phyloP scores from a whole-genome alignment of 2,329 filamentous ascomycete genomes.

The Colletotrichum sidae region DNA sequence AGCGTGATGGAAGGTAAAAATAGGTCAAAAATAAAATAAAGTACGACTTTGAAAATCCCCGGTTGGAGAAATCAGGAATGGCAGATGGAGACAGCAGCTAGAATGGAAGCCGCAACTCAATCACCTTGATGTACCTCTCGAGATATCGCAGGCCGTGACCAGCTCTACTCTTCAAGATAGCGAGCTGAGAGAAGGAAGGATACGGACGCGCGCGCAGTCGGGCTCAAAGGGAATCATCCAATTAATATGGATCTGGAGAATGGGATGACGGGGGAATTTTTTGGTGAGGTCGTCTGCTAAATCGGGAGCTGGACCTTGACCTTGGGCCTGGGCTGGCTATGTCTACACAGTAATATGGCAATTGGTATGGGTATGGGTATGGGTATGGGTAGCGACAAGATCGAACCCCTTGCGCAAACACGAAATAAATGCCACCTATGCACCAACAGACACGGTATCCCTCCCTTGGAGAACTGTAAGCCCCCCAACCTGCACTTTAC shows the following conservation, averaged over 20 bases:
- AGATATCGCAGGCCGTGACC: conserved; percentile 14
- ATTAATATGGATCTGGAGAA: conserved; percentile 35
- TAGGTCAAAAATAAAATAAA: conserved; percentile 18
- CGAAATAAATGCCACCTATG: conserved; percentile 39
- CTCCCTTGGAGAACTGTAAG: conserved; percentile 22
- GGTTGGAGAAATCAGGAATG: conserved; percentile 16
- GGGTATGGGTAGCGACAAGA: conserved; percentile 1
- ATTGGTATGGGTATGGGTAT: neutral
- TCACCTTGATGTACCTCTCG: neutral
- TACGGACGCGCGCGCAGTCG: neutral
- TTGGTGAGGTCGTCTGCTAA: conserved; percentile 31
- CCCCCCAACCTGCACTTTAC: conserved; percentile 30
- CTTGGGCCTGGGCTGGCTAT: too few species aligned
- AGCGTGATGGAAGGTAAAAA: neutral
- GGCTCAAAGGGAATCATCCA: conserved; percentile 34
- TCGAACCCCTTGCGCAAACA: conserved; percentile 31
- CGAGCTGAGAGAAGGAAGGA: too few species aligned
- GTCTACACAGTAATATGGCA: too few species aligned
- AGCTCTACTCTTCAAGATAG: conserved; percentile 23
- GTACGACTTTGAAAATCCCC: conserved; percentile 16
- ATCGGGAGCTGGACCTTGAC: conserved; percentile 23
- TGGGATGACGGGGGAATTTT: conserved; percentile 31
- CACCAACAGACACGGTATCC: conserved; percentile 36
- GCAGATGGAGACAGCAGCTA: neutral
- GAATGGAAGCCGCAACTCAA: conserved; percentile 17